phyloP scores from a whole-genome alignment of 306 rosid genomes.

The Spatholobus suberectus region DNA sequence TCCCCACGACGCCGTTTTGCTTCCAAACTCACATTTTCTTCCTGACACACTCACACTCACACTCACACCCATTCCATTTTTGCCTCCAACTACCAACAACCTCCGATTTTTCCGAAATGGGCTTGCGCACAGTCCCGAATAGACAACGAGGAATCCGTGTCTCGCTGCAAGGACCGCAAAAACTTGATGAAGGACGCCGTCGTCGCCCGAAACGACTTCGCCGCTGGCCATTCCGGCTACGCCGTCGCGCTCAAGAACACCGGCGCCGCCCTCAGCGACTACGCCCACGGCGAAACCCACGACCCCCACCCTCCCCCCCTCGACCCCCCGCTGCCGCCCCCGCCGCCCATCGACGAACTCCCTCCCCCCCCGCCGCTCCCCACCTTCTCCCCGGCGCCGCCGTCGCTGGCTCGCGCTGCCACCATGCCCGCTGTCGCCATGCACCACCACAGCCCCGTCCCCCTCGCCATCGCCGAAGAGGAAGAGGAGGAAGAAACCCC shows the following conservation, averaged over 20 bases:
- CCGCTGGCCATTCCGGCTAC: conserved; percentile 85
- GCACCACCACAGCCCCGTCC: conserved; percentile 31
- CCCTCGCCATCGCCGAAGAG: conserved; percentile 63
- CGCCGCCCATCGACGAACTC: conserved; percentile 56
- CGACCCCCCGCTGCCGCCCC: conserved; percentile 72
- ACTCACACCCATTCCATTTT: background rate
- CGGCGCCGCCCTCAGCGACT: conserved; percentile 88
- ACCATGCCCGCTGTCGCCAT: conserved; percentile 72
- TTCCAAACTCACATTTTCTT: background rate
- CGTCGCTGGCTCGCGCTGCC: conserved; percentile 63
- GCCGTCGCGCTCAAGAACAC: conserved; percentile 71
- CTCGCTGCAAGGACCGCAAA: conserved; percentile 77
- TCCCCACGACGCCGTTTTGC: conserved; percentile 24
- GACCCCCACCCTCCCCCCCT: conserved; percentile 57
- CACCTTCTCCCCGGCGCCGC: conserved; percentile 64
- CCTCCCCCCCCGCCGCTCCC: conserved; percentile 78
- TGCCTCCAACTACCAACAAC: background rate
- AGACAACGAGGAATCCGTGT: conserved; percentile 86
- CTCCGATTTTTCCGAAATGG: conserved; percentile 53
- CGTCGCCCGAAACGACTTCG: conserved; percentile 79
- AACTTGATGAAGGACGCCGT: conserved; percentile 77
- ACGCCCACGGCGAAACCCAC: conserved; percentile 76
- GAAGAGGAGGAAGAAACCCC: conserved; percentile 31
- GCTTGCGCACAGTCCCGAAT: conserved; percentile 87
- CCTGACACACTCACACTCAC: background rate